A percentile compares a stretch with the other conserved stretches of the same genome.
These are phyloP conservation scores for Curvularia eragrostidis DNA, from an alignment of 2,329 filamentous ascomycete species.

Conservation along the genomic window DNA sequence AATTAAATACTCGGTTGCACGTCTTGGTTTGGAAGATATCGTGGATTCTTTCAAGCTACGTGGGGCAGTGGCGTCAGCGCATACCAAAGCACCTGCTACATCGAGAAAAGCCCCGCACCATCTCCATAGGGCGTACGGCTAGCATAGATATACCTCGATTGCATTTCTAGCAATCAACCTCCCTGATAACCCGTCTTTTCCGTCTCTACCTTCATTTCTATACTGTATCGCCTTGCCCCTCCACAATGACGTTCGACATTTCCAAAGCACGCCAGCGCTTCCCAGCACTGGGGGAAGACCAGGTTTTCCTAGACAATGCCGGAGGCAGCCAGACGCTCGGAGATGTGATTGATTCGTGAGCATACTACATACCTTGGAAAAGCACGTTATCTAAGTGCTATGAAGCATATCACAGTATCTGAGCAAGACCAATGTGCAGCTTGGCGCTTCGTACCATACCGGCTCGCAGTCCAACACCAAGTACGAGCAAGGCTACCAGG, in stretches of 20 bases:
- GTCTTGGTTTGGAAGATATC: background rate
- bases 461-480: conserved; percentile 65
- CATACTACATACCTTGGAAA: background rate
- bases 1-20: background rate
- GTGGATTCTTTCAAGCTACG: conserved; percentile 1
- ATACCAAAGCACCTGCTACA: conserved; percentile 17
- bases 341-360: conserved; percentile 70
- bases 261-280: conserved; percentile 65
- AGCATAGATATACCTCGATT: conserved; percentile 6
- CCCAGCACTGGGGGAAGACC: conserved; percentile 69
- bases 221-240: too few relatives aligned
- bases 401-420: conserved; percentile 69
- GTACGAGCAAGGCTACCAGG: conserved; percentile 66
- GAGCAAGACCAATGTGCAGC: conserved; percentile 73
- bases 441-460: conserved; percentile 72
- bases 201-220: background rate
- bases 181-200: background rate
- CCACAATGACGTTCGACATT: conserved; percentile 59
- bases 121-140: conserved; percentile 13
- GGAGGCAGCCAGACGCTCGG: conserved; percentile 75
- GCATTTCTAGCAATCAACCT: background rate
- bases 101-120: conserved; percentile 17
- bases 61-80: conserved; percentile 12
- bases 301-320: conserved; percentile 80
- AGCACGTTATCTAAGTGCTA: conserved; percentile 1